A percentile compares a stretch with the other conserved stretches of the same genome.
These are phyloP conservation scores for Lachancea quebecensis DNA, from an alignment of 805 yeast species.

Conservation along the genomic window DNA sequence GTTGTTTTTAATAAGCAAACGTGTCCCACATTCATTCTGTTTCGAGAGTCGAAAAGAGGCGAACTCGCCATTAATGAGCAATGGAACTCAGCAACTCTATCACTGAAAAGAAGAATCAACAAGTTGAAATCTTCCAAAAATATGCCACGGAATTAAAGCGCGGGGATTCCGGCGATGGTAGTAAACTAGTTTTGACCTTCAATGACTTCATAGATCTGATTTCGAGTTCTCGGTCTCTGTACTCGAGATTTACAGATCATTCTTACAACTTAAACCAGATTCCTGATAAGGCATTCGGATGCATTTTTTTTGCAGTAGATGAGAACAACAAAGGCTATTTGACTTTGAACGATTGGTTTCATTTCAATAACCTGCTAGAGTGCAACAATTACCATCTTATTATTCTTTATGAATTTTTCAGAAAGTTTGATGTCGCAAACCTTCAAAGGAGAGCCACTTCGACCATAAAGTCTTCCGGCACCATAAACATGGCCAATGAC, in stretches of 20 bases:
- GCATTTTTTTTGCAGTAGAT: slow-evolving; percentile 79
- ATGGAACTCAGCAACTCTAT: slow-evolving; percentile 37
- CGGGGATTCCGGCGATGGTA: slow-evolving; percentile 11
- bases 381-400: slow-evolving; percentile 43
- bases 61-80: background rate
- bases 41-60: background rate
- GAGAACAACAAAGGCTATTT: slow-evolving; percentile 61
- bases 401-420: slow-evolving; percentile 47
- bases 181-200: slow-evolving; percentile 31
- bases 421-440: slow-evolving; percentile 37
- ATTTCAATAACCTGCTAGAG: slow-evolving; percentile 52
- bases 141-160: slow-evolving; percentile 35
- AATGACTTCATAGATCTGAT: slow-evolving; percentile 33
- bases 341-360: slow-evolving; percentile 63
- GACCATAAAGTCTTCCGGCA: slow-evolving; percentile 1
- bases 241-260: slow-evolving; percentile 32
- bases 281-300: slow-evolving; percentile 53
- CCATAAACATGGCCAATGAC: slow-evolving; percentile 13
- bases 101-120: slow-evolving; percentile 33
- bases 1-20: background rate
- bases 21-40: background rate
- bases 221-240: slow-evolving; percentile 27
- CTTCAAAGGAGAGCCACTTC: slow-evolving; percentile 9
- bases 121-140: slow-evolving; percentile 38
- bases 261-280: slow-evolving; percentile 43